Percentiles rank a stretch among this genome's conserved stretches.
Conservation (phyloP, 106 monocot species). For the Dioscorea dumetorum region DNA sequence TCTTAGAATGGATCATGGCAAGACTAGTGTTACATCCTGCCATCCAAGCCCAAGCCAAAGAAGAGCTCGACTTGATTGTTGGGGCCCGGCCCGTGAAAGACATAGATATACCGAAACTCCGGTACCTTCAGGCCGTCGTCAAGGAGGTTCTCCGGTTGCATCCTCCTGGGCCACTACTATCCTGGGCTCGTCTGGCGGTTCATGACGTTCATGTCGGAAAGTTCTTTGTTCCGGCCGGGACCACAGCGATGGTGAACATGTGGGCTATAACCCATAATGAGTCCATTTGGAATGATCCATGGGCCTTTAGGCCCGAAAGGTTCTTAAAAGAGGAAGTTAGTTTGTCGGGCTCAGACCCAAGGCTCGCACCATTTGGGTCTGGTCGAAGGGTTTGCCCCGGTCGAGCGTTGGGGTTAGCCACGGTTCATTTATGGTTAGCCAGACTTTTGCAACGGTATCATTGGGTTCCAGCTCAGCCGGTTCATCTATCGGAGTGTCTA, state of each 20-base stretch:
- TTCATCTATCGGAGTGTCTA: conserved; percentile 29
- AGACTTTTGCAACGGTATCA: conserved; percentile 24
- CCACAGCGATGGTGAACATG: conserved; percentile 79
- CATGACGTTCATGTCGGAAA: conserved; percentile 42
- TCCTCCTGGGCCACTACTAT: conserved; percentile 71
- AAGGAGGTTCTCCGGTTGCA: conserved; percentile 71
- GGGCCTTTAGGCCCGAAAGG: conserved; percentile 38
- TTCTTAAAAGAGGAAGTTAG: conserved; percentile 46
- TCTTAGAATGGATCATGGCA: conserved; percentile 73
- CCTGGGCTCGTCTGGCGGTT: conserved; percentile 58
- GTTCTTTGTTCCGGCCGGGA: conserved; percentile 53
- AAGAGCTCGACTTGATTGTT: conserved; percentile 29
- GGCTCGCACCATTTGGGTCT: conserved; percentile 61
- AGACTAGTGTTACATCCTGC: conserved; percentile 46
- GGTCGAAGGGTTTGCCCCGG: conserved; percentile 64
- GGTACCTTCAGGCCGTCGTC: conserved; percentile 50
- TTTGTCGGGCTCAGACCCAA: conserved; percentile 41
- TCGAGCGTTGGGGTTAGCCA: conserved; percentile 42
- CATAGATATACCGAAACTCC: conserved; percentile 34
- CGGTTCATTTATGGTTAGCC: conserved; percentile 45
- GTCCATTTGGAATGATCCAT: conserved; percentile 44
- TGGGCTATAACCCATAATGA: conserved; percentile 69
- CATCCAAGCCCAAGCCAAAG: conserved; percentile 38
- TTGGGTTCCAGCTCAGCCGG: conserved; percentile 27
- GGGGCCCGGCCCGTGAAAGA: conserved; percentile 31